Evolutionary conservation across 1,139 yeast genomes (phyloP), one percentile per base, ranked within the genome.

Genomic region (Cylindricascospora bacillispora): DNA sequence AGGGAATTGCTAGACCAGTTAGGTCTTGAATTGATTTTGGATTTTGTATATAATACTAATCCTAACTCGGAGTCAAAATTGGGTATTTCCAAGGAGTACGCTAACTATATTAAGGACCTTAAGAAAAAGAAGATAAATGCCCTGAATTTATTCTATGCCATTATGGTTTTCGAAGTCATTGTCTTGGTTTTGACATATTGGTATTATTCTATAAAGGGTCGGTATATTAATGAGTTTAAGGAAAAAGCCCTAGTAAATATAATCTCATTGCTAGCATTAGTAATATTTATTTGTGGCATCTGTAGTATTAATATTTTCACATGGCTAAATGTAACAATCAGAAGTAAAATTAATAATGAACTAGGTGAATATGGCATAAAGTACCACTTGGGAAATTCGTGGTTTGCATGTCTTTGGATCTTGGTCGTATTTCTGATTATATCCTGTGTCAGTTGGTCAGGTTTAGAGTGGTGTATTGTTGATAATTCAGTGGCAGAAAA

Each of bases 401-500:
- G 54, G 53, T 43, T 45, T 24, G 21, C 38, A 4, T 40, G 41
- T 18, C 28, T 49, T 16, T 44, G 47, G 41, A 19, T 43, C 14
- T 33, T 45, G 15, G 39, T 43, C 3, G 33, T 37, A 15, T 40
- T 43, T 24, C 32, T 44, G 6, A 28, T 38, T 11, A 27, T 49
- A 2, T 45, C 49, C 4, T 35, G 45, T 33, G 29, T 45, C 7
- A 36, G 41, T 1, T 52, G 57, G 56, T 41, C 53, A 2, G 57
- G 56, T 24, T 30, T 49, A 7, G 57, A 49, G 34, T 52, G 57
- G 57, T 52, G 56, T 37, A 32, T 52, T 6, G 31, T 44, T 6
- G 44, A 43, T 16, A 32, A 26, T 11, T 31, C 34, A 4, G 33
- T 26, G 23, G 31, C 36, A 10, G 10, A 7, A 18, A 10, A 18